phyloP scores from a whole-genome alignment of 2,329 filamentous ascomycete species.

The Aureobasidium vineae region DNA sequence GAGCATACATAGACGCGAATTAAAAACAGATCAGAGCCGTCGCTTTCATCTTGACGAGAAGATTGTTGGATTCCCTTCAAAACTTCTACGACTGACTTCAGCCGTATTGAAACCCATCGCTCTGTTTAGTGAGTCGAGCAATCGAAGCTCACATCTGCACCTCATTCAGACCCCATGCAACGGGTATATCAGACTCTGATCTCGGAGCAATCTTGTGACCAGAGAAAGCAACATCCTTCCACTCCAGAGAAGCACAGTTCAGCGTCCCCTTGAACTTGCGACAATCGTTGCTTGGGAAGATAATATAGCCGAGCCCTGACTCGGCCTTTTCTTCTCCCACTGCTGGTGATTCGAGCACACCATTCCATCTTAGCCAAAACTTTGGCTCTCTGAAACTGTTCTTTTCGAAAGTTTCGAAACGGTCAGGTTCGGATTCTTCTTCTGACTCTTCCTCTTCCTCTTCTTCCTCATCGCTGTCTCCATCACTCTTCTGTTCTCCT shows the following conservation, averaged over 20 bases:
- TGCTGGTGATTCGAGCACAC: background rate
- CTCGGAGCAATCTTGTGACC: constrained; percentile 26
- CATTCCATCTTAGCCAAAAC: constrained; percentile 14
- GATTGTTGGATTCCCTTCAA: background rate
- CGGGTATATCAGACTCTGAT: constrained; percentile 1
- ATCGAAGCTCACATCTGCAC: background rate
- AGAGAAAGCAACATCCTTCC: constrained; percentile 11
- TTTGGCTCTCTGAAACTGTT: constrained; percentile 23
- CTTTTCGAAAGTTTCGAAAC: constrained; percentile 15
- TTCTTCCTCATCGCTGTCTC: background rate
- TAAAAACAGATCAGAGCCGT: background rate
- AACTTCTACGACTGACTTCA: too few relatives aligned
- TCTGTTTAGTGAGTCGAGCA: too few relatives aligned
- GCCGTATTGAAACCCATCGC: too few relatives aligned
- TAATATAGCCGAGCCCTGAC: constrained; percentile 2
- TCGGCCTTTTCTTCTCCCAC: background rate
- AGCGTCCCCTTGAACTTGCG: constrained; percentile 16
- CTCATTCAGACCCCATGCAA: background rate
- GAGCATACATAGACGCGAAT: background rate
- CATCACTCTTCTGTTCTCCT: background rate
- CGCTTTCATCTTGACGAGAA: background rate
- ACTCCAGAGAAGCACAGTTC: constrained; percentile 5
- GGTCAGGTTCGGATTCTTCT: background rate
- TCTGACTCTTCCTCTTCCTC: background rate
- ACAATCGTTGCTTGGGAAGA: constrained; percentile 11